Base-by-base conservation (phyloP, 495 filamentous ascomycete species). In the Trichocladium uniseriatum region DNA sequence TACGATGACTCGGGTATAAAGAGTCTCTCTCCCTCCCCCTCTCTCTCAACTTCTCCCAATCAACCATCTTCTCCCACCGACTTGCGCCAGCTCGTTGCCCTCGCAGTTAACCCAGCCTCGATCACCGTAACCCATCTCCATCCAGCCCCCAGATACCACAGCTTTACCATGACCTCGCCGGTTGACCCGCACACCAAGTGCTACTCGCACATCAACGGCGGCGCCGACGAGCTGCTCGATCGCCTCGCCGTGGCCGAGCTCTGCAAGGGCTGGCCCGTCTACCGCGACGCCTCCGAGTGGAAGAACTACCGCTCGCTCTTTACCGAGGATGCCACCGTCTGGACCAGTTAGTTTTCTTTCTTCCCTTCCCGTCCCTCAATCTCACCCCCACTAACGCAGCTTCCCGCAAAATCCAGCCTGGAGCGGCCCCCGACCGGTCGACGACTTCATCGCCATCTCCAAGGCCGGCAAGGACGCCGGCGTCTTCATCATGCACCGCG, bases 251-350 rank as follows among this genome's bases (percentile, higher is more conserved):
- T 83, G 31, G 69, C 77, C 3, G 79, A 82, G 57, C 65, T 83
- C n/a, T 80, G 79, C 59, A 80, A 82, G 56, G 79, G 79, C 34
- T 83, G 80, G 80, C 79, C 79, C 16, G 76, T 79, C 46, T 83
- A 81, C 56, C 74, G 79, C 14, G 79, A 82, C 47, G 72, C 78
- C 21, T 82, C 79, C 18, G 80, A 83, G 62, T 82, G 79, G 80
- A 71, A 75, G 53, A 83, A 82, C 57, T 79, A 81, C 59, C 69
- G 72, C 43, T 74, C 74, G 0, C 76, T 82, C 29, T 82, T 82
- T 57, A 75, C 76, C 56, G 63, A 73, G 1, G 73, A 74, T 16
- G 79, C 79, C 21, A 71, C 63, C 49, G 75, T 83, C 38, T 82
- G 79, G 67, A 84, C 80, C 0, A 82, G 70, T 73, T 65, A 57